Evolutionary conservation across 129 eudicot species (phyloP).

Genomic region (Chrysanthemum makinoi): DNA sequence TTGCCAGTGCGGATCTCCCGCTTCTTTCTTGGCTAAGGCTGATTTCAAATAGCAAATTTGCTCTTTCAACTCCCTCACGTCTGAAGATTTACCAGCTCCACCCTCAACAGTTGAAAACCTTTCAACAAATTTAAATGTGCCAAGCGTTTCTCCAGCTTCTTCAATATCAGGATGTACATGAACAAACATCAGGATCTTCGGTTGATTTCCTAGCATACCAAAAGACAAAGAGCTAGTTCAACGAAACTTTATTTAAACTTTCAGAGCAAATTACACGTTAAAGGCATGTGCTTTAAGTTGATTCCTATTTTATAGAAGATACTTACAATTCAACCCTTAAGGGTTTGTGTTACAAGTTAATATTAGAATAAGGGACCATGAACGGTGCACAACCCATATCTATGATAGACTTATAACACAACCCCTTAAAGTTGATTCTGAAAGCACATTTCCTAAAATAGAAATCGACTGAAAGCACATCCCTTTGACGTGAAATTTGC

Average conservation of each 20-base stretch:
- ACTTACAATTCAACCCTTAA: no score
- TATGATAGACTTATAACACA: no score
- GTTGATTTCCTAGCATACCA: constrained; percentile 60
- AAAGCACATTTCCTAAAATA: no score
- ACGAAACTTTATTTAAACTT: neutral
- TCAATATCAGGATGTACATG: constrained; percentile 73
- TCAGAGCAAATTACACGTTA: neutral
- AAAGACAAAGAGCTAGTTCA: constrained; percentile 6
- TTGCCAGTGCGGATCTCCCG: constrained; percentile 15
- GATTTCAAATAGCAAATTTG: constrained; percentile 60
- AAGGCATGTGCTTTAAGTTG: neutral
- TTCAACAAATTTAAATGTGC: constrained; percentile 84
- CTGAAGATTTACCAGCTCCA: constrained; percentile 60
- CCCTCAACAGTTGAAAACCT: constrained; percentile 78
- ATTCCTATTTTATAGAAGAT: no score
- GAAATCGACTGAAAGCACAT: no score
- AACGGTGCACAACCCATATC: no score
- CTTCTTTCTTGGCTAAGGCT: constrained; percentile 66
- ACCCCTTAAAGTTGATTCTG: no score
- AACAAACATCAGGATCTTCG: constrained; percentile 87
- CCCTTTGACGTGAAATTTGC: no score
- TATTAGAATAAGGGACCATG: no score
- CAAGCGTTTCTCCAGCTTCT: constrained; percentile 63
- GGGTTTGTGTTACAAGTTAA: no score
- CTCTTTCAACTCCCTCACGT: constrained; percentile 72